Base-by-base conservation (phyloP, 164 flowering plant species). In the Stephania yunnanensis region DNA sequence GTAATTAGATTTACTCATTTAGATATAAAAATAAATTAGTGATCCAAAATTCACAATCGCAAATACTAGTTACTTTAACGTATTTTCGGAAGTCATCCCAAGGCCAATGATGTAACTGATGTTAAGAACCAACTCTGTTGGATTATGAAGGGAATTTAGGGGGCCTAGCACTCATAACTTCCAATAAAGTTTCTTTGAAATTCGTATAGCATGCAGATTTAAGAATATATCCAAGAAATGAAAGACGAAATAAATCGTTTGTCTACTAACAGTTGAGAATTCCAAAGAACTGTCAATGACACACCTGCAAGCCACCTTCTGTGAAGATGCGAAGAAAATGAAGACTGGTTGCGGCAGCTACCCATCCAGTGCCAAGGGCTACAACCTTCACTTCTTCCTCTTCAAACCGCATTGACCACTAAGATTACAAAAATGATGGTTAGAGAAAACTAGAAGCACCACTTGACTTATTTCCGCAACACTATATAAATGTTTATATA, bases 361-460 rank as follows among this genome's bases (percentile, higher is more conserved):
- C 89, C 99, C 99, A 94, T 71, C 85, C 83, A 76, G 82, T 74
- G 74, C 99, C 98, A 73, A 92, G 88, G 71, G 98, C 99, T 69
- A 96, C 93, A 79, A 75, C 97, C 84, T 89, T 92, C 76, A 94
- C 99, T 84, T 94, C 99, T 84, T 96, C 99, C 44, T 84, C 93
- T 81, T 94, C 99, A 85, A 94, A 91, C 76, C 97, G 85, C 99
- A 94, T 91, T 19, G 94, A 91, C 99, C 99, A 96, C 99, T 96
- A 75, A 42, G 58, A 74, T 86, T 72, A 70, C 58, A 82, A 12
- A 31, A 78, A 63, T 55, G 20, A 64, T 73, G 72, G 77, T 83
- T 67, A 84, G 82, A 31, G 63, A 67, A 71, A 10, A 31, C 25
- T n/a, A 30, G 68, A 71, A 69, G 53, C 46, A 36, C 53, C 64